A percentile compares a stretch with the other conserved stretches of the same genome.
Conservation (phyloP, 108 stramenopile species). For the Nannochloropsis salina region DNA sequence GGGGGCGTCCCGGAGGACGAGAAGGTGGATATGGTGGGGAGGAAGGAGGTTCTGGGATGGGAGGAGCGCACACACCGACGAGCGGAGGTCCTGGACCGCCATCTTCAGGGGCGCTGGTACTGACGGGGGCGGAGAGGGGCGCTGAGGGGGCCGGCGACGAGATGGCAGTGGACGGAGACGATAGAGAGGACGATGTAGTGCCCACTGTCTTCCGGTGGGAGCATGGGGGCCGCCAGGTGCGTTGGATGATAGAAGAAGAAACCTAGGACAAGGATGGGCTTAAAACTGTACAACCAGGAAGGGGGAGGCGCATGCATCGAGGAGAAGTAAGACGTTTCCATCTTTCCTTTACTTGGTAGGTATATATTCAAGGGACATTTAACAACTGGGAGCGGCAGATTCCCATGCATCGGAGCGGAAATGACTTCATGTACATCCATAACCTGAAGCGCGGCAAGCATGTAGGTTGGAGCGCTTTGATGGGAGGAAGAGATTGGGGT, state of each 20-base stretch:
- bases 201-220: constrained; percentile 99
- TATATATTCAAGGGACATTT: constrained; percentile 96
- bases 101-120: not conserved
- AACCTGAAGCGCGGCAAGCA: constrained; percentile 89
- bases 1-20: not conserved
- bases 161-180: constrained; percentile 25
- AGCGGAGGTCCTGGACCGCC: not conserved
- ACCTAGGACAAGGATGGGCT: no score
- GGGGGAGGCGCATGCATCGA: no score
- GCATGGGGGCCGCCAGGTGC: constrained; percentile 88
- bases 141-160: constrained; percentile 25
- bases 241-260: not conserved
- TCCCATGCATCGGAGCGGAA: constrained; percentile 98
- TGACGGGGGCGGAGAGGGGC: constrained; percentile 6
- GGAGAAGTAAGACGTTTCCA: not conserved
- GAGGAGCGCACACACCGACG: constrained; percentile 24
- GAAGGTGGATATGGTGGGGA: constrained; percentile 20
- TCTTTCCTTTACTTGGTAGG: not conserved
- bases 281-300: no score
- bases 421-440: constrained; percentile 99
- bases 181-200: constrained; percentile 69
- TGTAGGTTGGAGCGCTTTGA: not conserved
- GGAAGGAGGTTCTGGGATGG: constrained; percentile 26
- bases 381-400: constrained; percentile 95
- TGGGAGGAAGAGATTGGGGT: not conserved